phyloP scores from a whole-genome alignment of 2,329 filamentous ascomycete species.

The Colletotrichum sp. region DNA sequence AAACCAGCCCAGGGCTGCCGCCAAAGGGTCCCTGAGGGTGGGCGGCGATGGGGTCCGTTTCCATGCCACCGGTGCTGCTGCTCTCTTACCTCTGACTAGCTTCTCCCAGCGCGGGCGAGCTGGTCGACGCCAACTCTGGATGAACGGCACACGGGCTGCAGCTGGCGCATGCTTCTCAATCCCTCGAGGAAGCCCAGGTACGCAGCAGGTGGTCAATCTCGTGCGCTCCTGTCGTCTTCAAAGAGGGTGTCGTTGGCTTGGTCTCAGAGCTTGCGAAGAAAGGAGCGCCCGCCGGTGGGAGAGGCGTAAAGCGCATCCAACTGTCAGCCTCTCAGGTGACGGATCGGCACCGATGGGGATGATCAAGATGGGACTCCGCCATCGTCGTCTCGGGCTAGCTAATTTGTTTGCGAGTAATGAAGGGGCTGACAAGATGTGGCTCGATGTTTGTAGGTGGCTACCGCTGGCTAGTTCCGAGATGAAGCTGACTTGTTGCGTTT shows the following conservation, averaged over 20 bases:
- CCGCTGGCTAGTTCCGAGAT: not conserved
- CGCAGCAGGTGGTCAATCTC: not conserved
- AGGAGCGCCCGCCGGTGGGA: not conserved
- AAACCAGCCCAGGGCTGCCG: not conserved
- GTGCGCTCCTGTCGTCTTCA: not conserved
- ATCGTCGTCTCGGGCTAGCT: not conserved
- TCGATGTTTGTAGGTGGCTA: not conserved
- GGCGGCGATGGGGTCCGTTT: not conserved
- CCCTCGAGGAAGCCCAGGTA: not conserved
- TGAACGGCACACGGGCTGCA: not conserved
- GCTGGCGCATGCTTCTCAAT: not conserved
- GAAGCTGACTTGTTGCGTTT: not conserved
- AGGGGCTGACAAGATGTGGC: not conserved
- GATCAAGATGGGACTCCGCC: not conserved
- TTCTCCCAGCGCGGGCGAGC: not conserved
- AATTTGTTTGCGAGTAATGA: not conserved
- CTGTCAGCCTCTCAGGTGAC: not conserved
- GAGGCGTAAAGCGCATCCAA: not conserved
- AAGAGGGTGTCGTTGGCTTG: not conserved
- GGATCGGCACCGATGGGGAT: not conserved
- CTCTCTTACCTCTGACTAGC: not conserved
- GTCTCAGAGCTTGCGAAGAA: not conserved
- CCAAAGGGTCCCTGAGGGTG: not conserved
- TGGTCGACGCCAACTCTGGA: not conserved
- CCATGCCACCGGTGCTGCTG: not conserved